These are phyloP conservation scores for Harringtonia aguacate DNA, from an alignment of 2,329 filamentous ascomycete genomes.

Conservation along the genomic window DNA sequence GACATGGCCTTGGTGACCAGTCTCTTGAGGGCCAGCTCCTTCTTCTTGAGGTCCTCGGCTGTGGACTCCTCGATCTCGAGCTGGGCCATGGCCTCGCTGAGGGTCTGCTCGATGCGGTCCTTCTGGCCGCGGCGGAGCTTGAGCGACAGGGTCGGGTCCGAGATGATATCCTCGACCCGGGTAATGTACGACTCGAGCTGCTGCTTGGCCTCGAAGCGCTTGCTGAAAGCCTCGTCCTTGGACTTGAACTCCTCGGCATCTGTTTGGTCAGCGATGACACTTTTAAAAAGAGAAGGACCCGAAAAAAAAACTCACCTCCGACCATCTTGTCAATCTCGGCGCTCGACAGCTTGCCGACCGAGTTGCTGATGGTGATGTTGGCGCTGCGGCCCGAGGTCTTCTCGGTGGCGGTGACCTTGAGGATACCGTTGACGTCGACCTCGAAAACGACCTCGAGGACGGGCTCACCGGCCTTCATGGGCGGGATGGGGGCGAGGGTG, in stretches of 20 bases:
- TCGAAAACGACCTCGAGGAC: constrained; percentile 98
- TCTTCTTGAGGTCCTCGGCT: constrained; percentile 98
- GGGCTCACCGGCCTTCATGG: constrained; percentile 89
- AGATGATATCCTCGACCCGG: constrained; percentile 97
- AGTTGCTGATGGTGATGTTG: constrained; percentile 99
- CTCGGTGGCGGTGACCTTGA: constrained; percentile 98
- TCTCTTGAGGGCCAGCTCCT: constrained; percentile 96
- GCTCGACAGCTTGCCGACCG: constrained; percentile 93
- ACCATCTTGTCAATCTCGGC: constrained; percentile 98
- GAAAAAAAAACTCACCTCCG: constrained; percentile 49
- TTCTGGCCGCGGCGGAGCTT: constrained; percentile 99
- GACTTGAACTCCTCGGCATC: constrained; percentile 98
- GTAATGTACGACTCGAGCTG: constrained; percentile 98
- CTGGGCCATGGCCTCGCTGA: constrained; percentile 94
- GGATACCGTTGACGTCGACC: constrained; percentile 99
- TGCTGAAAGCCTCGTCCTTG: constrained; percentile 96
- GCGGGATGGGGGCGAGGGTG: constrained; percentile 77
- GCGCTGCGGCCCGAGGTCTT: constrained; percentile 96
- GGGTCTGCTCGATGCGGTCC: constrained; percentile 97
- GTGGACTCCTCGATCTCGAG: constrained; percentile 89
- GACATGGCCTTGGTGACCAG: constrained; percentile 98
- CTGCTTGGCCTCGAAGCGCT: constrained; percentile 98
- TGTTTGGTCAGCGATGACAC: constrained; percentile 13
- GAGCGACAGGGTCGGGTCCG: constrained; percentile 87
- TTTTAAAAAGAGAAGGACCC: too few species aligned